These are phyloP conservation scores for Trichoderma reesei DNA, from an alignment of 495 filamentous ascomycete species.

Conservation along the genomic window DNA sequence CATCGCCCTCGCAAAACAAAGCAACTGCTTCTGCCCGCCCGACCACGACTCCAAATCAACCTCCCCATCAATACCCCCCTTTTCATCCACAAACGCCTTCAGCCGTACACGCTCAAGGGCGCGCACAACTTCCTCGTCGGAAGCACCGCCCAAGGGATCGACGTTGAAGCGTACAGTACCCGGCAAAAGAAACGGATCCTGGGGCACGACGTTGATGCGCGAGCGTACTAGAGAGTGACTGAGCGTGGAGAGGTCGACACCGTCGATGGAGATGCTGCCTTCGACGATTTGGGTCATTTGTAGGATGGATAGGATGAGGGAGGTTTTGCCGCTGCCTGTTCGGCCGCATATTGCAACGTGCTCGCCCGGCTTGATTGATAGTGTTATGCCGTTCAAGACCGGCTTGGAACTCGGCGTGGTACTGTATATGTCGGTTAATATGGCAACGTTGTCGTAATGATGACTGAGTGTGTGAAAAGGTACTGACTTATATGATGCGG, in stretches of 20 bases:
- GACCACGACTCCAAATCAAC: slow-evolving; percentile 27
- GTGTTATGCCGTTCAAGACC: slow-evolving; percentile 11
- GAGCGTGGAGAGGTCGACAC: slow-evolving; percentile 25
- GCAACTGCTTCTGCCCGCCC: slow-evolving; percentile 37
- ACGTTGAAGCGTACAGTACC: slow-evolving; percentile 35
- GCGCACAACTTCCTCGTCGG: slow-evolving; percentile 22
- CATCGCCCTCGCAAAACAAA: slow-evolving; percentile 37
- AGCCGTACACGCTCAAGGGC: slow-evolving; percentile 28
- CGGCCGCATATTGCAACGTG: slow-evolving; percentile 37
- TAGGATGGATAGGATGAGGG: slow-evolving; percentile 25
- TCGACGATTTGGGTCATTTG: slow-evolving; percentile 25
- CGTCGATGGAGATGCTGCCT: slow-evolving; percentile 31
- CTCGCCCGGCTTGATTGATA: slow-evolving; percentile 24
- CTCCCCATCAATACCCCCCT: slow-evolving; percentile 27
- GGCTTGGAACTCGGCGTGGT: neutral
- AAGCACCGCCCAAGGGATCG: slow-evolving; percentile 25
- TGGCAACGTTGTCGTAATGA: neutral
- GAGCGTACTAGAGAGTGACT: slow-evolving; percentile 18
- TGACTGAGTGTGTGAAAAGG: neutral
- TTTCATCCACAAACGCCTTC: slow-evolving; percentile 25
- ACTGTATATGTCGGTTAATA: neutral
- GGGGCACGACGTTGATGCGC: slow-evolving; percentile 31
- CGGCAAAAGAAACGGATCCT: slow-evolving; percentile 33
- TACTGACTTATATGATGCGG: neutral
- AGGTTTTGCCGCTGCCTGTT: slow-evolving; percentile 33